These are phyloP conservation scores for Trichoderma lentiforme DNA, from an alignment of 2,329 filamentous ascomycete genomes.

Conservation along the genomic window DNA sequence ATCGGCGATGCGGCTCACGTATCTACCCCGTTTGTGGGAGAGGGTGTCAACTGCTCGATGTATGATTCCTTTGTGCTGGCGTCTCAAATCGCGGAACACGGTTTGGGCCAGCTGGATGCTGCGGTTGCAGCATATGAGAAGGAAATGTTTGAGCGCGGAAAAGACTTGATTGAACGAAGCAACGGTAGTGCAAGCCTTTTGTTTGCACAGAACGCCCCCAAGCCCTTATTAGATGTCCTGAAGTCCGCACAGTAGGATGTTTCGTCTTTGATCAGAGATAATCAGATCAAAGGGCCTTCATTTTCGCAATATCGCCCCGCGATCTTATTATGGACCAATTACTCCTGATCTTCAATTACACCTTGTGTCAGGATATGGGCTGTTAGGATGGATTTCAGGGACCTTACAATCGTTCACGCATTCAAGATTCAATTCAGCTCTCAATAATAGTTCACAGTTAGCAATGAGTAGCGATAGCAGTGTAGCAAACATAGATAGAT, in stretches of 20 bases:
- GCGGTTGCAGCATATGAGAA: conserved; percentile 3
- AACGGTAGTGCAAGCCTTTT: neutral
- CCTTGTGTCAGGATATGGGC: neutral
- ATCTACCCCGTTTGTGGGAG: conserved; percentile 5
- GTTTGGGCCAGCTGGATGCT: neutral
- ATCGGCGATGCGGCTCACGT: conserved; percentile 7
- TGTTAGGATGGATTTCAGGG: neutral
- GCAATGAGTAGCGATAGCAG: neutral
- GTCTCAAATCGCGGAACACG: neutral
- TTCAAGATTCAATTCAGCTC: neutral
- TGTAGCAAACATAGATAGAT: neutral
- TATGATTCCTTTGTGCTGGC: neutral
- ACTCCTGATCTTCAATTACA: neutral
- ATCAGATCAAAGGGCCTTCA: neutral
- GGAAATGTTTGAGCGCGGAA: conserved; percentile 10
- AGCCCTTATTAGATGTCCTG: neutral
- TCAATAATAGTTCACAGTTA: neutral
- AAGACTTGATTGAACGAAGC: conserved; percentile 3
- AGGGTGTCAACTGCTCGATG: conserved; percentile 14
- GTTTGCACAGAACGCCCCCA: neutral
- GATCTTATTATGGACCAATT: neutral
- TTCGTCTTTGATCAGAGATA: neutral
- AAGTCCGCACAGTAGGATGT: neutral
- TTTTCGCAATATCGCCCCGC: neutral
- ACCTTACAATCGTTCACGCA: neutral